phyloP scores from a whole-genome alignment of 75 land plant genomes.

The Sequoiadendron giganteum region DNA sequence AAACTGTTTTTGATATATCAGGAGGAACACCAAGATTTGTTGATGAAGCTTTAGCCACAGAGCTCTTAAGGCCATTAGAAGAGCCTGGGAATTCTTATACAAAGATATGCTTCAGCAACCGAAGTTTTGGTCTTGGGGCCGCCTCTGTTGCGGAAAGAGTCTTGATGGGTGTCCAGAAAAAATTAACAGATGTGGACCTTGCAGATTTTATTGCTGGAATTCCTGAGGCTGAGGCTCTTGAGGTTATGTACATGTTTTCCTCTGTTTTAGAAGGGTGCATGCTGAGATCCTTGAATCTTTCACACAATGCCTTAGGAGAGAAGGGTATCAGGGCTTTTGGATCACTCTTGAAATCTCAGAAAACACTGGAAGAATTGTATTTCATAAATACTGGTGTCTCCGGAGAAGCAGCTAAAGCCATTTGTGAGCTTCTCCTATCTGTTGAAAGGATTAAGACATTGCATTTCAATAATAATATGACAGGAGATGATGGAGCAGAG shows the following conservation, averaged over 20 bases:
- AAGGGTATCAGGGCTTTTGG: constrained; percentile 93
- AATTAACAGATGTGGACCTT: constrained; percentile 73
- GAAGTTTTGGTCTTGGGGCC: constrained; percentile 91
- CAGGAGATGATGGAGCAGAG: constrained; percentile 88
- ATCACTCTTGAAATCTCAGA: constrained; percentile 77
- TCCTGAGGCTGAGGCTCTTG: constrained; percentile 84
- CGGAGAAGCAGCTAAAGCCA: constrained; percentile 86
- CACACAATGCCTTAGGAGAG: constrained; percentile 97
- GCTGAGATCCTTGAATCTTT: constrained; percentile 71
- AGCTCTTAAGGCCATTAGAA: constrained; percentile 65
- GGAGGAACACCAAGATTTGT: constrained; percentile 67
- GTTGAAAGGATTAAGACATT: constrained; percentile 71
- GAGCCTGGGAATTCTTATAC: constrained; percentile 54
- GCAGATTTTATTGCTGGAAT: constrained; percentile 95
- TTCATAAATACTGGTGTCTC: constrained; percentile 95
- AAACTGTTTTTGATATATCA: constrained; percentile 80
- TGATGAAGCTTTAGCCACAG: constrained; percentile 65
- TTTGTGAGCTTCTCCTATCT: constrained; percentile 75
- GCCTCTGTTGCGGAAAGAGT: constrained; percentile 75
- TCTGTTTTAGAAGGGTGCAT: constrained; percentile 66
- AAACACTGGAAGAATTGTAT: constrained; percentile 71
- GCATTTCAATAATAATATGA: constrained; percentile 94
- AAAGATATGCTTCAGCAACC: constrained; percentile 70
- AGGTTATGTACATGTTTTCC: constrained; percentile 79
- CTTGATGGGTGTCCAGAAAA: constrained; percentile 52